Evolutionary conservation across 768 basidiomycete genomes (phyloP).

Genomic region (Lentinula boryana): DNA sequence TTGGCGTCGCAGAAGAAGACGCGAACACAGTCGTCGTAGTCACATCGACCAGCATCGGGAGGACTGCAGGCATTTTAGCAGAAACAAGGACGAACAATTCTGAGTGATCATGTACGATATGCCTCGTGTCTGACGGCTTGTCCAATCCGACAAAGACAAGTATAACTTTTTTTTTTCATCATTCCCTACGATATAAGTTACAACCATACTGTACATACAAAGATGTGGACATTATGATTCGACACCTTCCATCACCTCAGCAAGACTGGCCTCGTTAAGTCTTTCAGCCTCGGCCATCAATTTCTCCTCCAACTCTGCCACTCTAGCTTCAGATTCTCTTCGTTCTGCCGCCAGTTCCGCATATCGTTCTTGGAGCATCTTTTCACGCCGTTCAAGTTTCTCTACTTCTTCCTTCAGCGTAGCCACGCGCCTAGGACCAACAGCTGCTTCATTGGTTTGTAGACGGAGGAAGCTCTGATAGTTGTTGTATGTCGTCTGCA

Average conservation of each 20-base stretch:
- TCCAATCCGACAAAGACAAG: conserved; percentile 1
- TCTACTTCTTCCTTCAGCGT: conserved; percentile 87
- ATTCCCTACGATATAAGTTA: not conserved
- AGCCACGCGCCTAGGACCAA: conserved; percentile 73
- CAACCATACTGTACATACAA: not conserved
- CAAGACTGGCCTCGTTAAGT: conserved; percentile 70
- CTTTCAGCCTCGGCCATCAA: conserved; percentile 83
- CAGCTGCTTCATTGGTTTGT: conserved; percentile 62
- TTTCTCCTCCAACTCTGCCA: conserved; percentile 73
- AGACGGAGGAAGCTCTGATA: conserved; percentile 76
- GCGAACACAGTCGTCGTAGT: conserved; percentile 6
- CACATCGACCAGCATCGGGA: not conserved
- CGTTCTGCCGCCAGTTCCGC: conserved; percentile 75
- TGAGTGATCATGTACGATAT: not conserved
- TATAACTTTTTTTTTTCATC: not conserved
- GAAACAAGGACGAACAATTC: not conserved
- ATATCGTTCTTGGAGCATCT: conserved; percentile 74
- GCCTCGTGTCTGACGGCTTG: not conserved
- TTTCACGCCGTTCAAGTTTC: conserved; percentile 69
- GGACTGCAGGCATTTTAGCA: not conserved
- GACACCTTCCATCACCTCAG: conserved; percentile 38
- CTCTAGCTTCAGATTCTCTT: conserved; percentile 50
- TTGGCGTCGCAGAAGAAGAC: conserved; percentile 2
- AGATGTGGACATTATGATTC: not conserved
- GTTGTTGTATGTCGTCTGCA: conserved; percentile 63